phyloP scores from a whole-genome alignment of 345 rosid genomes.

The Murraya paniculata region DNA sequence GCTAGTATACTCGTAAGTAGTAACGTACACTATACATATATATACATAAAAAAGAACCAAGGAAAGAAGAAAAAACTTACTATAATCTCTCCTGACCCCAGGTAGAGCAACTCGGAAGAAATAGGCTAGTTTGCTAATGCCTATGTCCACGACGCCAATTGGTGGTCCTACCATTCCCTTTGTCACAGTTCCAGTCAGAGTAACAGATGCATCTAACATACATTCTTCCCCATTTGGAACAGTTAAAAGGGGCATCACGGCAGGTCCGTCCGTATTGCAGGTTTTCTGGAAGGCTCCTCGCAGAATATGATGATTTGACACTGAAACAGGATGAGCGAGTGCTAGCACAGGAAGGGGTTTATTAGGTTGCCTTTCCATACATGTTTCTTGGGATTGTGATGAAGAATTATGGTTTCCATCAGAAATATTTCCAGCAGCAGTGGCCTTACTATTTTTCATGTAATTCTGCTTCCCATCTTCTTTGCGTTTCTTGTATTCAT shows the following conservation, averaged over 20 bases:
- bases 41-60: background rate
- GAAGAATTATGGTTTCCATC: slow-evolving; percentile 19
- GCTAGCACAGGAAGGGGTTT: background rate
- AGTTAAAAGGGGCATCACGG: slow-evolving; percentile 12
- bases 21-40: background rate
- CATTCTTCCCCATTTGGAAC: slow-evolving; percentile 26
- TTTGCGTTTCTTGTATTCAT: slow-evolving; percentile 15
- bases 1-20: background rate
- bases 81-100: slow-evolving; percentile 45
- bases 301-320: slow-evolving; percentile 3
- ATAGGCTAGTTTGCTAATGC: slow-evolving; percentile 50
- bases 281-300: slow-evolving; percentile 14
- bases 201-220: slow-evolving; percentile 25
- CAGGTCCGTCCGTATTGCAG: slow-evolving; percentile 23
- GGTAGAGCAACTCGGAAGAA: slow-evolving; percentile 59
- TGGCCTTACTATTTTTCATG: slow-evolving; percentile 14
- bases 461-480: slow-evolving; percentile 15
- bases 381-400: slow-evolving; percentile 8
- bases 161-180: slow-evolving; percentile 38
- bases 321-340: background rate
- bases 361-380: slow-evolving; percentile 7
- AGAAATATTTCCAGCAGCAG: slow-evolving; percentile 1
- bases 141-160: slow-evolving; percentile 59
- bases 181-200: slow-evolving; percentile 44
- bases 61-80: slow-evolving; percentile 25